Evolutionary conservation across 1,284 basidiomycete species (phyloP).

Genomic region (Coniferiporia sulphurascens): DNA sequence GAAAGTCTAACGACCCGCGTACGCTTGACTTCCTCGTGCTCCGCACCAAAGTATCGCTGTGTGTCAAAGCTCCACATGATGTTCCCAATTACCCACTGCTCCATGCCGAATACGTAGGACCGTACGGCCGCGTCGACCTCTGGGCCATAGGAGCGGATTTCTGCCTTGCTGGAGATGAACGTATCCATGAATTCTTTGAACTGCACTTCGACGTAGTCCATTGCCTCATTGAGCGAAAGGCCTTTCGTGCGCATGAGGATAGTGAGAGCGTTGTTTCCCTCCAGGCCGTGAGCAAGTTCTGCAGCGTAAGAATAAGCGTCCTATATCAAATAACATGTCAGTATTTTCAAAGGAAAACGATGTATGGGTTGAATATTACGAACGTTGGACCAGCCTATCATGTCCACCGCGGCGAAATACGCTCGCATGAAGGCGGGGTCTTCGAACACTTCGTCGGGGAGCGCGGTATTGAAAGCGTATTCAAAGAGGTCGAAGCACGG

Average conservation of each 20-base stretch:
- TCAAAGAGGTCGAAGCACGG: slow-evolving; percentile 37
- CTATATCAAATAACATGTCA: slow-evolving; percentile 20
- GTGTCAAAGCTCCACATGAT: slow-evolving; percentile 39
- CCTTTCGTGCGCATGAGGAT: slow-evolving; percentile 34
- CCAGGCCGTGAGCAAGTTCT: slow-evolving; percentile 35
- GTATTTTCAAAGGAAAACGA: background rate
- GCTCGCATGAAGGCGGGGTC: slow-evolving; percentile 31
- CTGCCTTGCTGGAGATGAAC: slow-evolving; percentile 27
- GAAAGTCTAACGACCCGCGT: slow-evolving; percentile 20
- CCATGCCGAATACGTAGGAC: slow-evolving; percentile 32
- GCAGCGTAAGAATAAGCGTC: slow-evolving; percentile 42
- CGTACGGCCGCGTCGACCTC: slow-evolving; percentile 29
- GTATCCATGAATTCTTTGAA: slow-evolving; percentile 27
- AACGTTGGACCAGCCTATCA: slow-evolving; percentile 42
- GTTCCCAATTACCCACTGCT: slow-evolving; percentile 35
- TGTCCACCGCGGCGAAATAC: slow-evolving; percentile 36
- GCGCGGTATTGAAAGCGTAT: slow-evolving; percentile 34
- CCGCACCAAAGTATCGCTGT: slow-evolving; percentile 32
- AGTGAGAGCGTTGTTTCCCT: slow-evolving; percentile 38
- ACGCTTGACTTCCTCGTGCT: slow-evolving; percentile 20
- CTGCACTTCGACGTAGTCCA: slow-evolving; percentile 31
- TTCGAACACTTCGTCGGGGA: slow-evolving; percentile 35
- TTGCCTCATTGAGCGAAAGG: slow-evolving; percentile 33
- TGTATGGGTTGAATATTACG: slow-evolving; percentile 18
- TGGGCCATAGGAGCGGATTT: slow-evolving; percentile 30